Base-by-base conservation (phyloP, 805 yeast species). In the Saccharomycopsis guyanensis region DNA sequence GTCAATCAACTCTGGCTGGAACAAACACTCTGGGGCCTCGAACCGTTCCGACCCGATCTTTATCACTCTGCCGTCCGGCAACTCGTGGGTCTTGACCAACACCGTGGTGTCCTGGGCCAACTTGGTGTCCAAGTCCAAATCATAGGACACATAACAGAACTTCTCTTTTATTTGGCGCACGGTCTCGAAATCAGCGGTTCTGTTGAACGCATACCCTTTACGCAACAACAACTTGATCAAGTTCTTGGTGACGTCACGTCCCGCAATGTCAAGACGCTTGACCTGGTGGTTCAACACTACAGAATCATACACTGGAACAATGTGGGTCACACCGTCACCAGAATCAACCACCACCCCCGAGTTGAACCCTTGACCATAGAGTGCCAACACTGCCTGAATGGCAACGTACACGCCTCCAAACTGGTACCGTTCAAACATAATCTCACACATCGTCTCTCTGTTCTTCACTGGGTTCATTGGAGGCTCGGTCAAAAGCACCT, bases 331-430 rank as follows among this genome's bases (percentile, higher is more conserved):
- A 67, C 97, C 97, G 63, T 89, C 97, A 60, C 98, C 98, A 3
- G 96, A 87, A 65, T 93, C 98, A 19, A 93, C 97, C 49, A 93
- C 98, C 16, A 93, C 97, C 57, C 98, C 98, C 0, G 95, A 85
- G 22, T 94, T 82, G 57, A 91, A 73, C 52, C 97, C 97, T 68
- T 93, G 97, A 1, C 97, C 97, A 58, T 93, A 93, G 46, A 93
- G 73, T 0, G 97, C 97, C 59, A 93, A 74, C n/a, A 93, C 98
- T 2, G 97, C 97, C 70, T 91, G 97, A 59, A 86, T 87, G 18
- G 96, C 96, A 40, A 89, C 96, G 57, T 91, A 89, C 7, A 89
- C 95, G 16, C 96, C 96, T 33, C 91, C 87, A 63, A 88, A 85
- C 49, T 81, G 77, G 65, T 88, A 89, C 60, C 82, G 82, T 62